Evolutionary conservation across 805 yeast genomes (phyloP).

Genomic region (Myxozyma kluyveri): DNA sequence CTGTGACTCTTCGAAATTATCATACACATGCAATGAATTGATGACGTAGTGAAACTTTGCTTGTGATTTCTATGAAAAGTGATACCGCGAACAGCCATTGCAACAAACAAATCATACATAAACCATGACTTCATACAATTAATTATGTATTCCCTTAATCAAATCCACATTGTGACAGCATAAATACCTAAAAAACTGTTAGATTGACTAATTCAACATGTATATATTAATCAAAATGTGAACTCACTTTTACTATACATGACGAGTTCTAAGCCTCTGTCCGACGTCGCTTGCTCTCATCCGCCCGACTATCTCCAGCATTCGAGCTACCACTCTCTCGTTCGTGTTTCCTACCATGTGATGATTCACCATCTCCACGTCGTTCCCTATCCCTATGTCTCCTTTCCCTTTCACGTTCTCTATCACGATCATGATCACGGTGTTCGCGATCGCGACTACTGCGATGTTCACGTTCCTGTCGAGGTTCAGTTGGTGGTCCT

Average conservation of each 20-base stretch:
- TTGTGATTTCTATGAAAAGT: no score
- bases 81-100: no score
- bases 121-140: no score
- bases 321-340: constrained; percentile 8
- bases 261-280: not conserved
- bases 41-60: no score
- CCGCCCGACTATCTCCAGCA: not conserved
- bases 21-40: no score
- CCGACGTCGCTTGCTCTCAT: not conserved
- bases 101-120: not conserved
- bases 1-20: no score
- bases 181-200: no score
- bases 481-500: not conserved
- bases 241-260: not conserved
- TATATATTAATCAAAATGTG: not conserved
- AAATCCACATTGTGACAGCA: no score
- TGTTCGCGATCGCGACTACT: not conserved
- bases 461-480: not conserved
- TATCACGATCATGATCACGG: constrained; percentile 2
- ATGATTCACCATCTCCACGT: not conserved
- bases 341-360: constrained; percentile 7
- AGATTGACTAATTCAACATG: not conserved
- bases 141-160: no score
- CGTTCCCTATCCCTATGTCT: constrained; percentile 9
- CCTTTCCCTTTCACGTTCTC: constrained; percentile 9